Conservation (phyloP, 768 basidiomycete genomes). For the Crepidotus variabilis region DNA sequence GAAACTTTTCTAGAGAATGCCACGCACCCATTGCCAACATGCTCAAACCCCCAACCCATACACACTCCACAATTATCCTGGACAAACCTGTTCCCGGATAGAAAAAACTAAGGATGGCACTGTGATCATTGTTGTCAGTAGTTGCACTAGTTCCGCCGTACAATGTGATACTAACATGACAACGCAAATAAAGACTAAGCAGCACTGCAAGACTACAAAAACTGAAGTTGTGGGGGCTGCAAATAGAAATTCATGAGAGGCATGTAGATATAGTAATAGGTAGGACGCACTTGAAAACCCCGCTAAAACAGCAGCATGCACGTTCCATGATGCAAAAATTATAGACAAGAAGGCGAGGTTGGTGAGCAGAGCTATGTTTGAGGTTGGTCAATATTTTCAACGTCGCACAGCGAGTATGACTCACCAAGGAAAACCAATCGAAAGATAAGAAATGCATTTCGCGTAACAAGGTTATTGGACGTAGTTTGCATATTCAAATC, state of each 20-base stretch:
- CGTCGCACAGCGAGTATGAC: conserved; percentile 13
- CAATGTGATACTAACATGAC: conserved; percentile 25
- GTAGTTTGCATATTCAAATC: background rate
- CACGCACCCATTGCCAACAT: conserved; percentile 47
- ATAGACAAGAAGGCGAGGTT: conserved; percentile 50
- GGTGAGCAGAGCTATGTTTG: conserved; percentile 37
- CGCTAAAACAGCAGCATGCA: conserved; percentile 32
- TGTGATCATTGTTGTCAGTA: conserved; percentile 7
- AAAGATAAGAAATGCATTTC: conserved; percentile 51
- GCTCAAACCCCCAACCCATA: conserved; percentile 49
- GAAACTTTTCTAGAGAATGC: background rate
- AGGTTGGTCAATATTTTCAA: background rate
- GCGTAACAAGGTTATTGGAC: conserved; percentile 23
- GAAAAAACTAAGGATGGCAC: conserved; percentile 35
- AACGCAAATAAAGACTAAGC: conserved; percentile 30
- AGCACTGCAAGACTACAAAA: conserved; percentile 46
- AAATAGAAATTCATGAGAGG: background rate
- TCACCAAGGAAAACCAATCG: conserved; percentile 58
- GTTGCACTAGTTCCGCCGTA: background rate
- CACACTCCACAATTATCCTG: conserved; percentile 48
- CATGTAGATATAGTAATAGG: background rate
- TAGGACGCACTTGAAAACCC: conserved; percentile 32
- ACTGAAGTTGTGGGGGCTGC: conserved; percentile 45
- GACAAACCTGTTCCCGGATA: conserved; percentile 33
- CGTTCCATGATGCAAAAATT: conserved; percentile 58